A percentile compares a stretch with the other conserved stretches of the same genome.
These are phyloP conservation scores for Microsporum canis DNA, from an alignment of 2,329 filamentous ascomycete genomes.

Conservation along the genomic window DNA sequence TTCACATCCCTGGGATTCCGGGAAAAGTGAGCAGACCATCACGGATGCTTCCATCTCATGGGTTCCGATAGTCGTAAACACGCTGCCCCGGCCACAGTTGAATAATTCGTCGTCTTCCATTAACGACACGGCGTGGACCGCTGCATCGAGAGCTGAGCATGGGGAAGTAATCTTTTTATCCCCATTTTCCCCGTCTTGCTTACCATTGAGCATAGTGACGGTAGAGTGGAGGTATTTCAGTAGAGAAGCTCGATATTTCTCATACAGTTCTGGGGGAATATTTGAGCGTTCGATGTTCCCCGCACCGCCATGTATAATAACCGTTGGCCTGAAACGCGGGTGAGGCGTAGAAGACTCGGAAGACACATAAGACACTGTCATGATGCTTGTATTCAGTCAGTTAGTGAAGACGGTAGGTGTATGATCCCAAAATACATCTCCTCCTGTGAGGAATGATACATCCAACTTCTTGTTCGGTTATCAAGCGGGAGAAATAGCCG, in stretches of 20 bases:
- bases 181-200: background rate
- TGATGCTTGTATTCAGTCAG: background rate
- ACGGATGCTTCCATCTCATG: conserved; percentile 80
- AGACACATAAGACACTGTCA: background rate
- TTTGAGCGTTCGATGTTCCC: conserved; percentile 54
- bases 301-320: conserved; percentile 64
- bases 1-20: background rate
- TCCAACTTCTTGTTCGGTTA: background rate
- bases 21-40: conserved; percentile 55
- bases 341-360: background rate
- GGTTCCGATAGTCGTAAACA: conserved; percentile 71
- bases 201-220: conserved; percentile 26
- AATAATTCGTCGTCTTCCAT: conserved; percentile 74
- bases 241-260: conserved; percentile 49
- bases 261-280: conserved; percentile 48
- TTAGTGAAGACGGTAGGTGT: background rate
- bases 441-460: background rate
- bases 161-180: background rate
- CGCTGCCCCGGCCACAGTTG: conserved; percentile 73
- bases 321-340: conserved; percentile 39
- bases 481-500: background rate
- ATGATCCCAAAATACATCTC: background rate
- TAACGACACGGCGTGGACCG: conserved; percentile 60
- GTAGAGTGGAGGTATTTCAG: conserved; percentile 48
- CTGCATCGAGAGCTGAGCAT: conserved; percentile 56